Evolutionary conservation across 306 rosid genomes (phyloP).

Genomic region (peach (Prunus persica)): Prunus_persica_NCBIv2 NC_034010.1:17904001-17904500

Average conservation of each 20-base stretch:
- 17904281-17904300: too few species aligned
- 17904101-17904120: background rate
- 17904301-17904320: too few species aligned
- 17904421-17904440: background rate
- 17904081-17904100: conserved; percentile 36
- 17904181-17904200: background rate
- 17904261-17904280: background rate
- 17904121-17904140: background rate
- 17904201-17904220: background rate
- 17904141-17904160: background rate
- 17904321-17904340: too few species aligned
- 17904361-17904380: background rate
- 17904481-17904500: conserved; percentile 71
- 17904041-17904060: conserved; percentile 71
- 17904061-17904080: conserved; percentile 58
- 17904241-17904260: background rate
- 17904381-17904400: background rate
- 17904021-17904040: conserved; percentile 59
- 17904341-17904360: background rate
- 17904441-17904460: background rate
- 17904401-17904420: background rate
- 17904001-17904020: conserved; percentile 47
- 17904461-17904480: conserved; percentile 63
- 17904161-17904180: background rate
- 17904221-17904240: background rate